Conservation (phyloP, 2,329 filamentous ascomycete species). For the Talaromyces verruculosus region DNA sequence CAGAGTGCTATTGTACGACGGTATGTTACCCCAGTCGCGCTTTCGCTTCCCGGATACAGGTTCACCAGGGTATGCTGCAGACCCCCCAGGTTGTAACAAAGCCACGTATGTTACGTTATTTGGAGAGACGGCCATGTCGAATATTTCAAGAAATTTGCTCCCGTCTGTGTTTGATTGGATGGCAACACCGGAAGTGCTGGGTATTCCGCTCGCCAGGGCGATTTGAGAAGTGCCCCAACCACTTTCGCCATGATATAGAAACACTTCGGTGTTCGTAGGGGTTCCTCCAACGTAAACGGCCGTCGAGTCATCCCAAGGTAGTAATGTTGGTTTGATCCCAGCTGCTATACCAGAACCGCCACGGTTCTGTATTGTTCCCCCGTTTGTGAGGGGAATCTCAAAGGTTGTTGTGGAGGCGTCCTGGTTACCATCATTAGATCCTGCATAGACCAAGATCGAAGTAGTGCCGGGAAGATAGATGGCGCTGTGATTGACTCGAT, state of each 20-base stretch:
- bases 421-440: conserved; percentile 61
- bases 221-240: conserved; percentile 70
- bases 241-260: conserved; percentile 63
- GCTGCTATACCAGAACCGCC: conserved; percentile 60
- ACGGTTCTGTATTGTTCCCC: conserved; percentile 61
- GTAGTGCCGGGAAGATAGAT: conserved; percentile 70
- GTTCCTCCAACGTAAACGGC: conserved; percentile 75
- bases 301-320: conserved; percentile 70
- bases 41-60: conserved; percentile 47
- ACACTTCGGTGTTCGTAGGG: conserved; percentile 65
- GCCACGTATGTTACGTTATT: conserved; percentile 72
- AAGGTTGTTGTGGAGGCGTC: conserved; percentile 71
- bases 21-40: conserved; percentile 64
- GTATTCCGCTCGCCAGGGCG: conserved; percentile 60
- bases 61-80: conserved; percentile 49
- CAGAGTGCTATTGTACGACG: conserved; percentile 71
- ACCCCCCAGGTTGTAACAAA: conserved; percentile 62
- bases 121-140: conserved; percentile 71
- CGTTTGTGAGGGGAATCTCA: conserved; percentile 60
- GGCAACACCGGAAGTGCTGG: conserved; percentile 61
- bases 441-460: conserved; percentile 77
- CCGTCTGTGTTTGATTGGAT: conserved; percentile 71
- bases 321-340: conserved; percentile 66
- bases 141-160: conserved; percentile 75
- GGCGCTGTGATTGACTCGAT: conserved; percentile 72